Base-by-base conservation (phyloP, 768 basidiomycete genomes). In the Suillus lakei region DNA sequence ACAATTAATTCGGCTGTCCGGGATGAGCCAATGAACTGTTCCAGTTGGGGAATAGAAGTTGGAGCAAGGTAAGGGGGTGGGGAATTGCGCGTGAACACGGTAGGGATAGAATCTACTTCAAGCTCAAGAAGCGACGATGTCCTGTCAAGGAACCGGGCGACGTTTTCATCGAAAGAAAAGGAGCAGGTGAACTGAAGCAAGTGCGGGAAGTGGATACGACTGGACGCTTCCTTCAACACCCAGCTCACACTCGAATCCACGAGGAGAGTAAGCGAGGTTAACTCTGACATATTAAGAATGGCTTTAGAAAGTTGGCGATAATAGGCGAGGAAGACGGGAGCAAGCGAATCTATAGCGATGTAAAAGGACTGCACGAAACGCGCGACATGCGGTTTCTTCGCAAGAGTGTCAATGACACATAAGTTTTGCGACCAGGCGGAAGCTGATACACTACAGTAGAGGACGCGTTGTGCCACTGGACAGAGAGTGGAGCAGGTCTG, bases 11-110 rank as follows among this genome's bases (percentile, higher is more conserved):
- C 77, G 28, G 91, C 88, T 26, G 82, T 82, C 59, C 82, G 77
- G 38, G 85, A 79, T 23, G 91, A 86, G 26, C 90, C 91, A 60
- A 84, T 83, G 73, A 92, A 88, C 50, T 87, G 85, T 59, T 78
- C 76, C 63, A 93, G 79, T 60, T 67, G 78, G 50, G 79, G 76
- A 70, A 83, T 71, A 80, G 80, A 74, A 6, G 80, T 65, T 62
- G 67, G 65, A 51, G 76, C 70, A 65, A 79, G 74, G 69, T 69
- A 61, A 18, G 68, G 61, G 54, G 69, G 32, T 43, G 71, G 68
- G 30, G 72, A 64, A 61, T 66, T 36, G 69, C 70, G 62, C 70
- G 75, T 55, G 67, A 58, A 50, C 7, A 64, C 18, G 58, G 72
- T 67, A 77, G 78, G 81, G 78, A 72, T 60, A 15, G 75, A 72